Percentiles rank a stretch among this genome's conserved stretches.
Conservation (phyloP, 495 filamentous ascomycete species). For the Aspergillus affinis region DNA sequence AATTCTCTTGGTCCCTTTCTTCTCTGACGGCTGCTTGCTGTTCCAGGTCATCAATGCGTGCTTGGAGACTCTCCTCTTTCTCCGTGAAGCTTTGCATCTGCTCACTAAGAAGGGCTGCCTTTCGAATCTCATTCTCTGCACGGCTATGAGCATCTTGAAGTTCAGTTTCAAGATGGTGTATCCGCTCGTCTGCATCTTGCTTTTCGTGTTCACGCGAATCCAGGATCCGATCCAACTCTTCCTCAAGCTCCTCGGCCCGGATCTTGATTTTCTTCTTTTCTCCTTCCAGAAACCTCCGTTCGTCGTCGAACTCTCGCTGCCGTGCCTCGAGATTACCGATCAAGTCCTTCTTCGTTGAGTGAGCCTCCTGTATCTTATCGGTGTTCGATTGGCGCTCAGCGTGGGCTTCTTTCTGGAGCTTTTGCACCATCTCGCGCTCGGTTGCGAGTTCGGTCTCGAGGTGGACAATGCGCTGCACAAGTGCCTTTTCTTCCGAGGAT, state of each 20-base stretch:
- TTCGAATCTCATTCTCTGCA: constrained; percentile 56
- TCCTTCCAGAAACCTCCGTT: constrained; percentile 74
- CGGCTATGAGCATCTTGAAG: constrained; percentile 60
- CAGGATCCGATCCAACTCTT: constrained; percentile 82
- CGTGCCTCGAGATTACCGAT: constrained; percentile 92
- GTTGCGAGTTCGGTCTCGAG: constrained; percentile 76
- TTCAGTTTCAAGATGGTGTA: constrained; percentile 68
- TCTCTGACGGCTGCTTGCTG: constrained; percentile 41
- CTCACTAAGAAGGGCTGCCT: constrained; percentile 54
- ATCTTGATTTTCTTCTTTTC: constrained; percentile 74
- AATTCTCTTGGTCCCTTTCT: constrained; percentile 52
- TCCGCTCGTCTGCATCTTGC: constrained; percentile 62
- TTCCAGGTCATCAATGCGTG: constrained; percentile 52
- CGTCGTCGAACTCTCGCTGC: constrained; percentile 81
- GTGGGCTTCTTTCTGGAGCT: constrained; percentile 62
- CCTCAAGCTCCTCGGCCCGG: constrained; percentile 82
- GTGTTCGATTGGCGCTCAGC: constrained; percentile 64
- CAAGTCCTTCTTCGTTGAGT: constrained; percentile 90
- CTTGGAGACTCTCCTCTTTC: constrained; percentile 44
- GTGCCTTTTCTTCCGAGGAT: constrained; percentile 60
- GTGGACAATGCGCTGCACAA: constrained; percentile 67
- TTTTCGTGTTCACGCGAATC: constrained; percentile 80
- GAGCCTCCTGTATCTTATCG: constrained; percentile 72
- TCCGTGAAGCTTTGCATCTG: constrained; percentile 54
- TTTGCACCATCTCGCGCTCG: constrained; percentile 59